Evolutionary conservation across 2,329 filamentous ascomycete genomes (phyloP).

Genomic region (Coniella vitis): DNA sequence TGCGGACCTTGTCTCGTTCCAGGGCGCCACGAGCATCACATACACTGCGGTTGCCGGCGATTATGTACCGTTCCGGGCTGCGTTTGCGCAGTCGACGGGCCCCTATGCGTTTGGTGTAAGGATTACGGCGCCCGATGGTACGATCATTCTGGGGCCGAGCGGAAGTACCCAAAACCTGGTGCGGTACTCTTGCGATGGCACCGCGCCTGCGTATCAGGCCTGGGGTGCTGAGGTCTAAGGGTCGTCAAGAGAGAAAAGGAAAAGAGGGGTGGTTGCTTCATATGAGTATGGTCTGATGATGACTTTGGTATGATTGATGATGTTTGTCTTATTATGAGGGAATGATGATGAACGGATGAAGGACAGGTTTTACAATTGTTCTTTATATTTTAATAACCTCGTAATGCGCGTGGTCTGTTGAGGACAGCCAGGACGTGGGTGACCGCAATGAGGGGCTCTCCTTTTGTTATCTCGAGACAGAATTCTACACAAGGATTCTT

Average conservation of each 20-base stretch:
- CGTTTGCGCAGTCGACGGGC: not conserved
- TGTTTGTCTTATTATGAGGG: too few relatives aligned
- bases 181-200: not conserved
- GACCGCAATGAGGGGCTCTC: too few relatives aligned
- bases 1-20: not conserved
- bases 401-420: too few relatives aligned
- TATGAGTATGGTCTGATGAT: too few relatives aligned
- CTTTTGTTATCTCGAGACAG: too few relatives aligned
- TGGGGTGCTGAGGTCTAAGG: not conserved
- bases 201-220: not conserved
- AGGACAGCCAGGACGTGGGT: too few relatives aligned
- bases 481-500: too few relatives aligned
- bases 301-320: too few relatives aligned
- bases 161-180: not conserved
- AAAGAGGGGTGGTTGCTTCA: not conserved
- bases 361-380: too few relatives aligned
- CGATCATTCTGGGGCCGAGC: not conserved
- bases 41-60: not conserved
- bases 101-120: not conserved
- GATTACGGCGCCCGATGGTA: constrained; percentile 1
- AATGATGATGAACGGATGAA: too few relatives aligned
- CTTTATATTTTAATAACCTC: too few relatives aligned
- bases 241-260: not conserved
- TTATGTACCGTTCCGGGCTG: constrained; percentile 2
- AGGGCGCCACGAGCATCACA: not conserved